Conservation (phyloP, 768 basidiomycete genomes). For the Nidularia sp. region DNA sequence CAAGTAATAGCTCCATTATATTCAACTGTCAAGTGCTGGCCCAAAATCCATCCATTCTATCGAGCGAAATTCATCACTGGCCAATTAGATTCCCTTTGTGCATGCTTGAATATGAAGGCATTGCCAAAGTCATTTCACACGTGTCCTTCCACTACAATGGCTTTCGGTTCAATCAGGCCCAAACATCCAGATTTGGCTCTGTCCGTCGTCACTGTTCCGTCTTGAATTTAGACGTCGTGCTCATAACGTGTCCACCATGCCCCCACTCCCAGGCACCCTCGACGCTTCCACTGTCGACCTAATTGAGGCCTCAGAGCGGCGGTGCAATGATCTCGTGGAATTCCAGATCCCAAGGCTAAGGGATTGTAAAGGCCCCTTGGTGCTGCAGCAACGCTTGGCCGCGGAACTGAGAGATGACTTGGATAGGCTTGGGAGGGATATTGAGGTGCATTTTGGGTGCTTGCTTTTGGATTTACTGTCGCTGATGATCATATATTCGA, state of each 20-base stretch:
- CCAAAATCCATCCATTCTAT: too few species aligned
- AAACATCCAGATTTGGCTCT: too few species aligned
- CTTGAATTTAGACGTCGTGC: too few species aligned
- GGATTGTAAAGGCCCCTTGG: slow-evolving; percentile 63
- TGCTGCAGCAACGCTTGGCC: slow-evolving; percentile 67
- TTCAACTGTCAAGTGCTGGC: too few species aligned
- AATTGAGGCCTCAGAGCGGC: slow-evolving; percentile 49
- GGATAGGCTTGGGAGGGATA: slow-evolving; percentile 50
- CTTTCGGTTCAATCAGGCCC: too few species aligned
- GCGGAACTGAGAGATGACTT: slow-evolving; percentile 78
- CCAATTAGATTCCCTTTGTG: too few species aligned
- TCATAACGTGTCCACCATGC: slow-evolving; percentile 33
- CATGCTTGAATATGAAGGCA: too few species aligned
- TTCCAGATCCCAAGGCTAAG: slow-evolving; percentile 76
- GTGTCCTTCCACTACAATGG: too few species aligned
- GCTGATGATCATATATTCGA: slow-evolving; percentile 6
- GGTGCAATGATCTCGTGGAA: slow-evolving; percentile 57
- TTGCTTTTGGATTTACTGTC: slow-evolving; percentile 1
- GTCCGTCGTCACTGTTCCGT: too few species aligned
- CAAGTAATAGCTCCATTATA: too few species aligned
- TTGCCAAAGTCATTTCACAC: too few species aligned
- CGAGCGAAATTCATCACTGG: too few species aligned
- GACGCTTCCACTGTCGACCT: slow-evolving; percentile 46
- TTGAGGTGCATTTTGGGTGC: slow-evolving; percentile 52
- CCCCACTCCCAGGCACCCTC: slow-evolving; percentile 55